Base-by-base conservation (phyloP, 306 rosid species). In the Medicago ruthenica region DNA sequence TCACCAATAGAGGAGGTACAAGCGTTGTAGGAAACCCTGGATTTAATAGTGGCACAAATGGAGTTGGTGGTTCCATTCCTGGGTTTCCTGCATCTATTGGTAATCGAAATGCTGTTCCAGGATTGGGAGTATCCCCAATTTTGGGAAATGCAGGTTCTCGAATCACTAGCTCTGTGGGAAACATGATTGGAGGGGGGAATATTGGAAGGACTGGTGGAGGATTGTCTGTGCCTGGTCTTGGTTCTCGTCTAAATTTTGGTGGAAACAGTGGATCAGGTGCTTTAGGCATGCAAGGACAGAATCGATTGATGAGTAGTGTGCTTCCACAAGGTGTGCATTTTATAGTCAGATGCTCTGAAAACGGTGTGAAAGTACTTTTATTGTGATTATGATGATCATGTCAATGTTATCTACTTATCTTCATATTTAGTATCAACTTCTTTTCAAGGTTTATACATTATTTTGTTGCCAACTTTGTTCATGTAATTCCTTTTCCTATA, bases 41-140 rank as follows among this genome's bases (percentile, higher is more conserved):
- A 85, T 96, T 86, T 89, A 89, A 88, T 89, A 92, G 87, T 87
- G 85, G 87, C 90, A 75, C 97, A 88, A 96, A 92, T 88, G 99
- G 96, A 83, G 90, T 96, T 84, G 97, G 98, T 62, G 92, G 97
- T 85, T 90, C 99, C 81, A 88, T 95, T 83, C 97, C 99, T 80
- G 97, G 99, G 86, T 87, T 92, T 92, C 89, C 92, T 84, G 88
- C 97, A 81, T 87, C 97, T 64, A 86, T 92, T 85, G 97, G 98
- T 87, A 92, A 92, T 83, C 84, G 97, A 76, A 96, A 86, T 90
- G 87, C 93, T 83, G 97, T 90, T 86, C 96, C 97, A 83, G 98
- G 97, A 79, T 88, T 96, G 87, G 99, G 99, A 36, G 93, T 90
- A 67, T 88, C 95, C 88, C 98, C 92, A 73, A 92, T 96, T 80